These are phyloP conservation scores for Plectranthus barbatus DNA, from an alignment of 257 asterid species.

Conservation along the genomic window DNA sequence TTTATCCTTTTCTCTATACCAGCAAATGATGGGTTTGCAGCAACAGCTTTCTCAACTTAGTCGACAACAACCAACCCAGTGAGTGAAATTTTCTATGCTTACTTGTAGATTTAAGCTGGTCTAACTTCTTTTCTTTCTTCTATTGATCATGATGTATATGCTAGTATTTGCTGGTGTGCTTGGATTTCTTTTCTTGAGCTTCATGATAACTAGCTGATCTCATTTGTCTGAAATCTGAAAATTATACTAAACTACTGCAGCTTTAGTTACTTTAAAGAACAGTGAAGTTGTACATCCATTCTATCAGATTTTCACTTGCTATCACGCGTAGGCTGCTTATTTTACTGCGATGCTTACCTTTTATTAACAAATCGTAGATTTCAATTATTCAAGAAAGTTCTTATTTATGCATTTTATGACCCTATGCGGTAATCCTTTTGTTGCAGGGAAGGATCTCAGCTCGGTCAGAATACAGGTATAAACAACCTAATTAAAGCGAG, in stretches of 20 bases:
- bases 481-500: constrained; percentile 8
- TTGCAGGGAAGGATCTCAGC: constrained; percentile 36
- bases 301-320: no score
- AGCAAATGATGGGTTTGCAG: constrained; percentile 48
- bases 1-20: background rate
- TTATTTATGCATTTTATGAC: background rate
- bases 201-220: background rate
- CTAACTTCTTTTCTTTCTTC: background rate
- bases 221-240: background rate
- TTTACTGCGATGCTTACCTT: no score
- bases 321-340: no score
- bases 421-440: background rate
- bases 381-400: no score
- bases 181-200: background rate
- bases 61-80: constrained; percentile 32
- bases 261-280: background rate
- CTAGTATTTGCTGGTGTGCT: background rate
- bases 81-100: constrained; percentile 20
- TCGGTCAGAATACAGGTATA: constrained; percentile 28
- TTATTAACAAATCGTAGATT: no score
- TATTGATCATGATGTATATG: background rate
- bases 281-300: background rate
- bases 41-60: constrained; percentile 40
- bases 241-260: background rate
- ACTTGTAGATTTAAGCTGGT: background rate